Percentiles rank a stretch among this genome's conserved stretches.
phyloP scores from a whole-genome alignment of 129 eudicot species.

The Flaveria linearis region DNA sequence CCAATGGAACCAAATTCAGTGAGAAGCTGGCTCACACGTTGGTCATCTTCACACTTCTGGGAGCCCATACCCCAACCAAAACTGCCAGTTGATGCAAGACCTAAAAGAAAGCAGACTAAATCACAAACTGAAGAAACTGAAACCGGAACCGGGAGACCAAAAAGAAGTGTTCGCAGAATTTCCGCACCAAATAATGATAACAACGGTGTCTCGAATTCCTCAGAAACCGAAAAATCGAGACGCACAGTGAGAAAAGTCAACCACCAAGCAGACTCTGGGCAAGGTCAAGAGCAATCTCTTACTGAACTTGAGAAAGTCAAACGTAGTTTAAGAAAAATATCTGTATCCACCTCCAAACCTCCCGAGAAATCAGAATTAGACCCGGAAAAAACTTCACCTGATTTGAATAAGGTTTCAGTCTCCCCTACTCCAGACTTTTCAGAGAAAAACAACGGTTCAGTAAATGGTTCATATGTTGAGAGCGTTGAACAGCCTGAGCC shows the following conservation, averaged over 20 bases:
- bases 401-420: slow-evolving; percentile 29
- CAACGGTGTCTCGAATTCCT: slow-evolving; percentile 34
- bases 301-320: slow-evolving; percentile 85
- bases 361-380: slow-evolving; percentile 53
- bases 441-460: slow-evolving; percentile 4
- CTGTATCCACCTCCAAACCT: slow-evolving; percentile 41
- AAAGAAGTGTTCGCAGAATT: slow-evolving; percentile 56
- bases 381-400: slow-evolving; percentile 48
- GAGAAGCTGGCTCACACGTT: slow-evolving; percentile 71
- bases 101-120: slow-evolving; percentile 54
- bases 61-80: slow-evolving; percentile 56
- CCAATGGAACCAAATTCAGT: slow-evolving; percentile 69
- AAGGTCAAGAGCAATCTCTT: slow-evolving; percentile 63
- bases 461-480: slow-evolving; percentile 34
- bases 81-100: slow-evolving; percentile 44
- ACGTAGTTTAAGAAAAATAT: slow-evolving; percentile 71
- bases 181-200: slow-evolving; percentile 46
- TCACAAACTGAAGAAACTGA: slow-evolving; percentile 50
- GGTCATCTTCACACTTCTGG: slow-evolving; percentile 75
- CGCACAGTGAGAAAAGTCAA: slow-evolving; percentile 58
- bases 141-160: slow-evolving; percentile 55
- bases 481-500: slow-evolving; percentile 31
- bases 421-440: slow-evolving; percentile 37
- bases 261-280: slow-evolving; percentile 57
- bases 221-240: slow-evolving; percentile 64